phyloP scores from a whole-genome alignment of 2,329 filamentous ascomycete genomes.

The Arthroderma sp. region DNA sequence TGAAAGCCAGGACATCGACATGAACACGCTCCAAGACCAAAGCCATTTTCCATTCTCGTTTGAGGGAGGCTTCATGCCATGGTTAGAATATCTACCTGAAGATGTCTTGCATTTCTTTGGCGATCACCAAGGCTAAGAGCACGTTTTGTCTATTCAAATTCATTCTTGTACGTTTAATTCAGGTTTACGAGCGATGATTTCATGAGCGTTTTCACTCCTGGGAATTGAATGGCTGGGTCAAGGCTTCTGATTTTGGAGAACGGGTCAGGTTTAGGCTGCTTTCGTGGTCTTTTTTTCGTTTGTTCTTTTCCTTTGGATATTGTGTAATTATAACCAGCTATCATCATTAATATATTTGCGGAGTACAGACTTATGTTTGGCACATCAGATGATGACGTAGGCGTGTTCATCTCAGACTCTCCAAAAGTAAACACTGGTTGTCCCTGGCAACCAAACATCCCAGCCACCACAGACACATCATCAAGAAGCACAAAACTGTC shows the following conservation, averaged over 20 bases:
- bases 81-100: constrained; percentile 60
- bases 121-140: constrained; percentile 22
- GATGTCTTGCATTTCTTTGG: constrained; percentile 50
- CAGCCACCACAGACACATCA: neutral
- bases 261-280: neutral
- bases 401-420: no score
- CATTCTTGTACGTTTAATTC: neutral
- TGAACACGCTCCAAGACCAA: constrained; percentile 46
- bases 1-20: constrained; percentile 65
- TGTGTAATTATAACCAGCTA: neutral
- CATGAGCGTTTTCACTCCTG: neutral
- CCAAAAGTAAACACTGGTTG: neutral
- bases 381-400: no score
- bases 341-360: neutral
- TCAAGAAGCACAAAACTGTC: neutral
- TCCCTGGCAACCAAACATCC: constrained; percentile 8
- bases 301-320: neutral
- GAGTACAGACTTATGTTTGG: no score
- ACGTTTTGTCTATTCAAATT: neutral
- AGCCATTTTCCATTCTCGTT: constrained; percentile 30
- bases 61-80: constrained; percentile 54
- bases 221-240: no score
- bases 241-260: no score
- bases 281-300: neutral
- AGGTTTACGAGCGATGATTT: constrained; percentile 1